Evolutionary conservation across 768 basidiomycete species (phyloP).

Genomic region (Termitomyces sp.): DNA sequence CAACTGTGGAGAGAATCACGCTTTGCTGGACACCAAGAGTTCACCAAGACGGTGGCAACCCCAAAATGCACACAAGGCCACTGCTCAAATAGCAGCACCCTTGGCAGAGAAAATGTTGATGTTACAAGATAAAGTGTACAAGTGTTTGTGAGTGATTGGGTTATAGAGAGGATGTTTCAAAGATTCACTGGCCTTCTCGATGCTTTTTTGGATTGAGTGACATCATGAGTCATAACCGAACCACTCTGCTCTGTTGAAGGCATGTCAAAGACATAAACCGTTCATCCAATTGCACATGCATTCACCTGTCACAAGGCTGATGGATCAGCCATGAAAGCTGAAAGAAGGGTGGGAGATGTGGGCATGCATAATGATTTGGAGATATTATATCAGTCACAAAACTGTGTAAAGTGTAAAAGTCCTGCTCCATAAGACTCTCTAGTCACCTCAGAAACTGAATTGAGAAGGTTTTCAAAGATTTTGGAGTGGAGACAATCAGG

Average conservation of each 20-base stretch:
- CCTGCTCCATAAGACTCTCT: too few species aligned
- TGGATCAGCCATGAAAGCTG: conserved; percentile 18
- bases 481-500: too few species aligned
- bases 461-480: too few species aligned
- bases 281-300: too few species aligned
- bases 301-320: background rate
- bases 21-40: background rate
- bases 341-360: too few species aligned
- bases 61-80: conserved; percentile 12
- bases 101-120: background rate
- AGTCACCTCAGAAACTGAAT: too few species aligned
- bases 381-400: too few species aligned
- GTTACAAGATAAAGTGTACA: background rate
- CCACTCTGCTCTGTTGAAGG: conserved; percentile 14
- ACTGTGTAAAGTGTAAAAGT: too few species aligned
- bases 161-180: conserved; percentile 9
- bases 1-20: background rate
- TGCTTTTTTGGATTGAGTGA: background rate
- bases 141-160: conserved; percentile 8
- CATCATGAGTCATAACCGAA: conserved; percentile 13
- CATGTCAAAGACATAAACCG: too few species aligned
- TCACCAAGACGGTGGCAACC: too few species aligned
- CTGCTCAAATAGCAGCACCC: conserved; percentile 14
- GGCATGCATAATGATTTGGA: too few species aligned
- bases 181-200: too few species aligned